Conservation (phyloP, 495 filamentous ascomycete genomes). For the Penicillium herquei region DNA sequence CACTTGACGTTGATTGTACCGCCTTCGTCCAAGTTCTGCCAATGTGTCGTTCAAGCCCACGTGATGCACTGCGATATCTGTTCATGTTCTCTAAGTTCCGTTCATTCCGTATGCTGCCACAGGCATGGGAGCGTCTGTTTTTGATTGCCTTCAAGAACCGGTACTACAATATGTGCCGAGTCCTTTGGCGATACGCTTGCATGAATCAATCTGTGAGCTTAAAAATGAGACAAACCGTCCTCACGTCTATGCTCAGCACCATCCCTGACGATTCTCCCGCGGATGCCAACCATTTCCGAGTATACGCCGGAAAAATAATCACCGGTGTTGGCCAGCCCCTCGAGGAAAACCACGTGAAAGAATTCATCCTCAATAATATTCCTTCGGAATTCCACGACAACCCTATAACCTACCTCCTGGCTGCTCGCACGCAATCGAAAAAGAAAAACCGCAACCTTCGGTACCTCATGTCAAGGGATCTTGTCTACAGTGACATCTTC, state of each 20-base stretch:
- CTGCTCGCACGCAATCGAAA: conserved; percentile 14
- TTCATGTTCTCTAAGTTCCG: conserved; percentile 16
- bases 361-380: conserved; percentile 14
- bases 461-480: conserved; percentile 19
- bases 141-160: conserved; percentile 35
- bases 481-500: conserved; percentile 32
- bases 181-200: conserved; percentile 51
- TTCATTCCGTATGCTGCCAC: conserved; percentile 7
- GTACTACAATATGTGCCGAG: conserved; percentile 43
- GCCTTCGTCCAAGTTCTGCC: conserved; percentile 21
- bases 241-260: conserved; percentile 28
- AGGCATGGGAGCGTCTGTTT: conserved; percentile 36
- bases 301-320: conserved; percentile 38
- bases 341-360: conserved; percentile 6
- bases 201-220: conserved; percentile 32
- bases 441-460: conserved; percentile 20
- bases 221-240: conserved; percentile 33
- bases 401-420: conserved; percentile 23
- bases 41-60: conserved; percentile 22
- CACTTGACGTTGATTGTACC: conserved; percentile 18
- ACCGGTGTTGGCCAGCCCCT: conserved; percentile 31
- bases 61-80: conserved; percentile 20
- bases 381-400: conserved; percentile 32
- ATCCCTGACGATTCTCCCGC: neutral
- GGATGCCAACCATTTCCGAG: conserved; percentile 9